Evolutionary conservation across 352 stramenopile genomes (phyloP).

Genomic region (Thalassiosira mediterranea): DNA sequence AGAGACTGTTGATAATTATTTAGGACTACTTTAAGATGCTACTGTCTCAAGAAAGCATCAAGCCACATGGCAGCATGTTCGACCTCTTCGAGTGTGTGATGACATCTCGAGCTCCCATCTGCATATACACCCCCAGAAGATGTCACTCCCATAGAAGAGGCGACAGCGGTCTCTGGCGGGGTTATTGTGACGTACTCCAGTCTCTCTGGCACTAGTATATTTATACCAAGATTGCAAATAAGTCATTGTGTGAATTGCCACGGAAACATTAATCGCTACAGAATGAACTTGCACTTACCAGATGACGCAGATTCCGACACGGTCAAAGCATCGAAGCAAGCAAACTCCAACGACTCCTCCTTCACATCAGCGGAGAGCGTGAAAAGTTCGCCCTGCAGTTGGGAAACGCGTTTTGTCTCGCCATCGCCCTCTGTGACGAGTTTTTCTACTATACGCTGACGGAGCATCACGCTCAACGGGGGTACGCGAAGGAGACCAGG

Average conservation of each 20-base stretch:
- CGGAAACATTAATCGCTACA: background rate
- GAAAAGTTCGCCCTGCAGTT: slow-evolving; percentile 71
- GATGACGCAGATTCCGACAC: slow-evolving; percentile 60
- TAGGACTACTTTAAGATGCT: no score
- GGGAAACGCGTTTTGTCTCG: slow-evolving; percentile 51
- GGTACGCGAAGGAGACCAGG: slow-evolving; percentile 56
- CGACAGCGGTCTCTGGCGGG: slow-evolving; percentile 7
- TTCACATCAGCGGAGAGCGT: slow-evolving; percentile 51
- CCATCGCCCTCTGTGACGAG: slow-evolving; percentile 54
- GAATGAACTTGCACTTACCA: slow-evolving; percentile 33
- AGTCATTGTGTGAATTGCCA: background rate
- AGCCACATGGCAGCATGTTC: slow-evolving; percentile 38
- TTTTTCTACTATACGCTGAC: slow-evolving; percentile 71
- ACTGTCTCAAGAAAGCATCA: slow-evolving; percentile 29
- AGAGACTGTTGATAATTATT: no score
- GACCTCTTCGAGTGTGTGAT: slow-evolving; percentile 42
- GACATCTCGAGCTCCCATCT: slow-evolving; percentile 10
- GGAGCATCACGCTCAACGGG: slow-evolving; percentile 65
- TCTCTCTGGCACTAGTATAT: slow-evolving; percentile 30
- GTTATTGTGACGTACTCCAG: slow-evolving; percentile 25
- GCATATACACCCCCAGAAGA: slow-evolving; percentile 6
- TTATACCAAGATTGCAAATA: slow-evolving; percentile 7
- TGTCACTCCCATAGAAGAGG: slow-evolving; percentile 17
- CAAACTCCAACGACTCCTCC: slow-evolving; percentile 53
- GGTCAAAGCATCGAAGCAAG: slow-evolving; percentile 58